Base-by-base conservation (phyloP, 768 basidiomycete genomes). In the Obba rivulosa region DNA sequence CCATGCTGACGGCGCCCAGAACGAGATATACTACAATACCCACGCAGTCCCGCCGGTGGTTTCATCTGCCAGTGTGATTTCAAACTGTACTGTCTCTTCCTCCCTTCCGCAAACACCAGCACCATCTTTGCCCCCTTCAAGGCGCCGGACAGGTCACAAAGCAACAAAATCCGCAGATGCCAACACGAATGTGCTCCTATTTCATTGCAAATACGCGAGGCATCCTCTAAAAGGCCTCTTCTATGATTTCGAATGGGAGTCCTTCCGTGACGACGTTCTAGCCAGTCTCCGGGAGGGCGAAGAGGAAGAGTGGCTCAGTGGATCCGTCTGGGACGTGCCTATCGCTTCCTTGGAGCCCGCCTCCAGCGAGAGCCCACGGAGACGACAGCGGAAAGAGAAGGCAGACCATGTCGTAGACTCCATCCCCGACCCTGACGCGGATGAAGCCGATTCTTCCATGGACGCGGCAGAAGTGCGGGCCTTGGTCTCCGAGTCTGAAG, bases 1-100 rank as follows among this genome's bases (percentile, higher is more conserved):
- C 28, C 28, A 7, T 31, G 28, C 28, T 31, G 7, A 5, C 1
- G 2, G 10, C 23, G 14, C 21, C 1, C 53, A 90, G 88, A 85
- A 87, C 54, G 88, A 91, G 64, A 74, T 90, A 7, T 89, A 87
- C 56, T 85, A 84, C 43, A 45, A 42, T 78, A 79, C 8, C 63
- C 86, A 20, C 54, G 69, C 25, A 70, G 72, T 4, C 70, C 68
- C 37, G 77, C 69, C 20, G 28, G 67, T 76, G 35, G 56, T 86
- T 14, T 66, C 71, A 13, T 76, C 84, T 4, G 69, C 73, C 14
- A 68, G 70, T 38, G 72, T 89, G 36, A 57, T 79, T 17, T 68
- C 70, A 10, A 75, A 62, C 45, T 87, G 85, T 58, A 64, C 61
- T 13, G 52, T 63, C 11, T 72, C 85, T 24, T 55, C 59, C 23